Conservation (phyloP, 495 filamentous ascomycete genomes). For the Tuber microsphaerosporum region DNA sequence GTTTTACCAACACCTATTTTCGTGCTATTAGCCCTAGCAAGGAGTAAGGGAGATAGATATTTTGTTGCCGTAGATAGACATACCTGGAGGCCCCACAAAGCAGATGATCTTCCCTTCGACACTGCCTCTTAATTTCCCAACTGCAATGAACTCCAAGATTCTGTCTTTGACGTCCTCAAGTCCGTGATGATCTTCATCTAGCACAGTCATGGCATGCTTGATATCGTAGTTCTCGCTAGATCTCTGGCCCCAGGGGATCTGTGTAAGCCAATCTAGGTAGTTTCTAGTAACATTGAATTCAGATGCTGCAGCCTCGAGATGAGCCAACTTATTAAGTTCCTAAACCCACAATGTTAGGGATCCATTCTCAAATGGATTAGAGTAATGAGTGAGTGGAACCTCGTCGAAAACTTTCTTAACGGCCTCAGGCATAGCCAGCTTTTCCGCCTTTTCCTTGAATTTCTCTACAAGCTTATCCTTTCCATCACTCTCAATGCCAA, state of each 20-base stretch:
- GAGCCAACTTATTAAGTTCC: constrained; percentile 91
- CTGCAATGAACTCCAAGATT: constrained; percentile 97
- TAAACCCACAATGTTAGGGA: constrained; percentile 8
- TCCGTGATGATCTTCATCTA: constrained; percentile 96
- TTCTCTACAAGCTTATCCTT: constrained; percentile 97
- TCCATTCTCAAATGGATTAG: constrained; percentile 5
- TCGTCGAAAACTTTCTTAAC: constrained; percentile 98
- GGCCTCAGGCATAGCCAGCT: constrained; percentile 90
- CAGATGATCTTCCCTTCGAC: constrained; percentile 99
- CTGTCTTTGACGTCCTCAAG: constrained; percentile 98
- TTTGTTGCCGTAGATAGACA: constrained; percentile 3
- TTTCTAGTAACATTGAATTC: constrained; percentile 99
- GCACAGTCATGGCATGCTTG: constrained; percentile 74
- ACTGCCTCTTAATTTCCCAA: constrained; percentile 91
- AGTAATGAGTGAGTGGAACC: constrained; percentile 12
- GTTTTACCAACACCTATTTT: constrained; percentile 81
- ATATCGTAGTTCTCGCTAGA: constrained; percentile 97
- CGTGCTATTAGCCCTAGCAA: constrained; percentile 15
- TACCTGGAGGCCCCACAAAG: constrained; percentile 84
- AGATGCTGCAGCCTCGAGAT: constrained; percentile 87
- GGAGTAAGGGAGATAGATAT: constrained; percentile 7
- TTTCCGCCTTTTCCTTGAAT: constrained; percentile 90
- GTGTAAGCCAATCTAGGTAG: constrained; percentile 97
- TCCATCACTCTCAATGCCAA: constrained; percentile 93
- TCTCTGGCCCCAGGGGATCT: constrained; percentile 94